Conservation (phyloP, 1,284 basidiomycete species). For the Cryptococcus sp. region DNA sequence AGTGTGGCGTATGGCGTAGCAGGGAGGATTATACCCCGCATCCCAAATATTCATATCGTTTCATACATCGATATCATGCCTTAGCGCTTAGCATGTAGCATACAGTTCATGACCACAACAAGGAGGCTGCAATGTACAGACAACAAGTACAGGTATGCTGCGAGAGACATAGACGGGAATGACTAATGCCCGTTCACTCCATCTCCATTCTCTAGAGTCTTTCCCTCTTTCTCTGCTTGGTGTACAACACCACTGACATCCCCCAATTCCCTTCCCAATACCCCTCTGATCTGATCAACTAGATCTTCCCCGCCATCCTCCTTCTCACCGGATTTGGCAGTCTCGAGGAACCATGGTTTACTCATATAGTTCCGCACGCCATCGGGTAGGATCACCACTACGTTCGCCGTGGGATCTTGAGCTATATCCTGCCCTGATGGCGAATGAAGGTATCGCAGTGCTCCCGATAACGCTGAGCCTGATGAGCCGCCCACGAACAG, state of each 20-base stretch:
- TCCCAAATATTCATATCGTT: not conserved
- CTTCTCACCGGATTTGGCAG: constrained; percentile 11
- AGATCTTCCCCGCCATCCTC: constrained; percentile 9
- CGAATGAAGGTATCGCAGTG: constrained; percentile 71
- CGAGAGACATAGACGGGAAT: not conserved
- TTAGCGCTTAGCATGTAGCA: too few relatives aligned
- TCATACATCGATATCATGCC: too few relatives aligned
- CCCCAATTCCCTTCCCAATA: constrained; percentile 33
- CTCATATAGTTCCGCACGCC: constrained; percentile 96
- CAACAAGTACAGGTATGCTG: too few relatives aligned
- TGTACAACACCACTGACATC: constrained; percentile 19
- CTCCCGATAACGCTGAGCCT: constrained; percentile 78
- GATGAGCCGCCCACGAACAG: constrained; percentile 89
- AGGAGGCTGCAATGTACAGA: too few relatives aligned
- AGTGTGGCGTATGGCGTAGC: too few relatives aligned
- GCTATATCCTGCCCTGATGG: constrained; percentile 68
- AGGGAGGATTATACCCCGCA: not conserved
- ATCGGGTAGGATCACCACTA: constrained; percentile 86
- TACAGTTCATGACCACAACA: too few relatives aligned
- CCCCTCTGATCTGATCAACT: constrained; percentile 21
- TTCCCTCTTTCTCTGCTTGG: constrained; percentile 10
- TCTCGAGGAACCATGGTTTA: constrained; percentile 59
- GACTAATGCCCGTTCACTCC: constrained; percentile 14
- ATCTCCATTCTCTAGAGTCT: constrained; percentile 19
- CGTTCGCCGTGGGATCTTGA: constrained; percentile 72